Conservation (phyloP, 805 yeast species). For the Candida ponderosae region DNA sequence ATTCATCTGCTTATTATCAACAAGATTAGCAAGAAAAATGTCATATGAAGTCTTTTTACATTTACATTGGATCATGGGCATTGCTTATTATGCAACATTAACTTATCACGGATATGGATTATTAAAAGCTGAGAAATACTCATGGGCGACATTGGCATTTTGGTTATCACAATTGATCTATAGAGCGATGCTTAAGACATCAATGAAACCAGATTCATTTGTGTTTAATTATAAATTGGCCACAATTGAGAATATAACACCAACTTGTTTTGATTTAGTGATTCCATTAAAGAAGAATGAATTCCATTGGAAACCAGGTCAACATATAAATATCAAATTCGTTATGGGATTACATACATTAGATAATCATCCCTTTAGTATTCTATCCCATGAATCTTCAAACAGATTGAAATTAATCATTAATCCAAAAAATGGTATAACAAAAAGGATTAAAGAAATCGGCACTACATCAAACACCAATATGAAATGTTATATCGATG, state of each 20-base stretch:
- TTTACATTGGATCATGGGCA: constrained; percentile 44
- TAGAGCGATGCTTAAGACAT: constrained; percentile 36
- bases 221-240: constrained; percentile 33
- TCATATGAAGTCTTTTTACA: constrained; percentile 43
- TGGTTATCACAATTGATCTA: constrained; percentile 43
- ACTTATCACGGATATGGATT: constrained; percentile 33
- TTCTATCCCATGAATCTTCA: constrained; percentile 24
- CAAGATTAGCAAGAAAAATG: constrained; percentile 29
- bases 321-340: constrained; percentile 44
- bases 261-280: constrained; percentile 27
- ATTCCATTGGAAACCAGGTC: constrained; percentile 45
- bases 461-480: constrained; percentile 12
- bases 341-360: constrained; percentile 31
- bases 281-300: constrained; percentile 22
- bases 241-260: constrained; percentile 14
- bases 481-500: constrained; percentile 36
- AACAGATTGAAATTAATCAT: constrained; percentile 34
- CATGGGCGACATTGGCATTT: constrained; percentile 43
- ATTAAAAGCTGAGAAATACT: constrained; percentile 31
- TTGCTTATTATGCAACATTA: constrained; percentile 39
- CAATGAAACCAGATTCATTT: constrained; percentile 34
- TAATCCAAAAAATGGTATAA: constrained; percentile 39
- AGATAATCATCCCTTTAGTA: constrained; percentile 53
- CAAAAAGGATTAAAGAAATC: constrained; percentile 23
- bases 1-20: constrained; percentile 34